phyloP scores from a whole-genome alignment of 1,139 yeast genomes.

The Yueomyces sp. region DNA sequence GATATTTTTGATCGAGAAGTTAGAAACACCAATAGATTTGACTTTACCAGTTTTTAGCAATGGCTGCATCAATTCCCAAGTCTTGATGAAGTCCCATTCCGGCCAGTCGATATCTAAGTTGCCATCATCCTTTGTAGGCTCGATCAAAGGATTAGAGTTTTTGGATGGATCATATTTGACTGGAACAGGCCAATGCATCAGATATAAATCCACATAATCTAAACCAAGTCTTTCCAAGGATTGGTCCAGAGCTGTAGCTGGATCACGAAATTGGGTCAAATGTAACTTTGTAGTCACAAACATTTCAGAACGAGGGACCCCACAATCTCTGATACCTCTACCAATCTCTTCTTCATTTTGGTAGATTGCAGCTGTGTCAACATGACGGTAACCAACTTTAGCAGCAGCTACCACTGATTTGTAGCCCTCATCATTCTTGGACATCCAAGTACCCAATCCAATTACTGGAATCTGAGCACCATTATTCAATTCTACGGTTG shows the following conservation, averaged over 20 bases:
- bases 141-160: constrained; percentile 24
- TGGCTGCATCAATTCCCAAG: constrained; percentile 60
- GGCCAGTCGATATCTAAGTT: constrained; percentile 24
- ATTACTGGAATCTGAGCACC: constrained; percentile 55
- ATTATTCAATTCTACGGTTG: constrained; percentile 40
- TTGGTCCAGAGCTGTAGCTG: constrained; percentile 43
- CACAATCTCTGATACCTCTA: constrained; percentile 48
- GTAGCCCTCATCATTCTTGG: constrained; percentile 46
- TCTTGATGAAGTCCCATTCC: constrained; percentile 47
- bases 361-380: constrained; percentile 66
- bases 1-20: constrained; percentile 46
- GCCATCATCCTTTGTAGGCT: constrained; percentile 34
- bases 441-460: constrained; percentile 75
- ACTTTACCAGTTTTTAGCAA: constrained; percentile 45
- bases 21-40: constrained; percentile 69
- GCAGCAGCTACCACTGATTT: constrained; percentile 52
- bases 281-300: constrained; percentile 75
- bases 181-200: constrained; percentile 82
- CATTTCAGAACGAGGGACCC: constrained; percentile 56
- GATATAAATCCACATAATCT: constrained; percentile 72
- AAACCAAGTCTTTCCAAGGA: constrained; percentile 57
- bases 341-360: constrained; percentile 62
- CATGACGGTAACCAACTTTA: constrained; percentile 61
- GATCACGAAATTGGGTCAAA: constrained; percentile 52
- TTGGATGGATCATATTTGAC: constrained; percentile 32